Evolutionary conservation across 106 monocot species (phyloP), one percentile per base, ranked within the genome.

Genomic region (Hemerocallis citrina): DNA sequence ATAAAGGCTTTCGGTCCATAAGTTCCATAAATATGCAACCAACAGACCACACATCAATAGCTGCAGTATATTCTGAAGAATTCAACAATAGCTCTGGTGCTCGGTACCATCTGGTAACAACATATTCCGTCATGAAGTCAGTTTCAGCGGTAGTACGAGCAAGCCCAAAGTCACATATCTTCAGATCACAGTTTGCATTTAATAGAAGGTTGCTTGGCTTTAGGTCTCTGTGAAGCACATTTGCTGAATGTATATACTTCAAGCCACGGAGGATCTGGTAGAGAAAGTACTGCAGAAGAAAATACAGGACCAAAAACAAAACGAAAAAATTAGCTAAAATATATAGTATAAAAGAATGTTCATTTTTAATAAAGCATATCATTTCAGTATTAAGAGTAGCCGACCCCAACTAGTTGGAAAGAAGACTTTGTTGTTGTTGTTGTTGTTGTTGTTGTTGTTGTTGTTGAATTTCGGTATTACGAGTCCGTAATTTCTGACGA

Each of bases 21-120:
- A 95, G 63, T 69, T 95, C 95, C 95, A 95, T 95, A 80, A 90
- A 95, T 52, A 95, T 87, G 79, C 95, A 95, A n/a, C 95, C 95
- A 11, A 95, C 90, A 22, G 95, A 95, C 95, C 95, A 95, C 6
- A 95, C 83, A 84, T 95, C 95, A 74, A 95, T 90, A 57, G 95
- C 83, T 32, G 95, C 75, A 31, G 86, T 90, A 72, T 95, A 95
- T 45, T 95, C 90, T 40, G 95, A 89, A 62, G 89, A 86, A 74
- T 95, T 95, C 35, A 95, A 61, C 47, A 95, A 64, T 39, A 95
- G 62, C 40, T 95, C 95, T 39, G 95, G 95, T 59, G 95, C 89
- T 62, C 95, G 74, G 35, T 95, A 95, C 95, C 95, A 95, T 74
- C 95, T 80, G 51, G 95, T 95, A 42, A 89, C 95, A 69, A 90